Conservation (phyloP, 352 stramenopile species). For the Achlya hypogyna region DNA sequence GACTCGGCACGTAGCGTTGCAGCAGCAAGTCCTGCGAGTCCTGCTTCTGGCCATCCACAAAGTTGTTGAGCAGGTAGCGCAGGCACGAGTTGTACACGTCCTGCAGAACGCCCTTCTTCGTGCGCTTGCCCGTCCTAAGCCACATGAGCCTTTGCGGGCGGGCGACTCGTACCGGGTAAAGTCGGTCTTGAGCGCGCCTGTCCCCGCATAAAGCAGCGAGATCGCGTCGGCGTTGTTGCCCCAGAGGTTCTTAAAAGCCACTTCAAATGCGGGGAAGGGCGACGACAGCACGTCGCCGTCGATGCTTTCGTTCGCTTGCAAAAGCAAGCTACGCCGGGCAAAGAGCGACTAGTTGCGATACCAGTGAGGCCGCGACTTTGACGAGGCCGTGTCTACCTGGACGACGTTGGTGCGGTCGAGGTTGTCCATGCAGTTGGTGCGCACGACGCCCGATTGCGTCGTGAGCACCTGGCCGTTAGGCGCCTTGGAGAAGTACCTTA, state of each 20-base stretch:
- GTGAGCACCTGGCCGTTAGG: conserved; percentile 36
- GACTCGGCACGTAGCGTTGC: conserved; percentile 40
- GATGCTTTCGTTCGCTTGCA: conserved; percentile 71
- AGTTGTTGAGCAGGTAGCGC: conserved; percentile 96
- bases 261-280: conserved; percentile 55
- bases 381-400: conserved; percentile 26
- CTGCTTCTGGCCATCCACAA: conserved; percentile 89
- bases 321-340: conserved; percentile 75
- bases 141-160: not conserved
- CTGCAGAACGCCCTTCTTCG: conserved; percentile 84
- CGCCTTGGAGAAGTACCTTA: conserved; percentile 49
- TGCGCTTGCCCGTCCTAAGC: conserved; percentile 85
- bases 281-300: conserved; percentile 63
- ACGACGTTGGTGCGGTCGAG: conserved; percentile 89
- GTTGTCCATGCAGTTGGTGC: conserved; percentile 99
- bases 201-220: conserved; percentile 89
- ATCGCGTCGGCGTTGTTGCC: conserved; percentile 95
- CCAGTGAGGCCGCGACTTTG: not conserved
- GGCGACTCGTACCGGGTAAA: conserved; percentile 66
- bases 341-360: conserved; percentile 85
- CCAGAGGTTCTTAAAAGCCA: conserved; percentile 87
- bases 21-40: conserved; percentile 91
- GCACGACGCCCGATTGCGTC: conserved; percentile 87
- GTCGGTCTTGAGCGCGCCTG: conserved; percentile 92
- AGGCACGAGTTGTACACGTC: conserved; percentile 93